Base-by-base conservation (phyloP, 306 rosid genomes). In the Ammopiptanthus mongolicus region DNA sequence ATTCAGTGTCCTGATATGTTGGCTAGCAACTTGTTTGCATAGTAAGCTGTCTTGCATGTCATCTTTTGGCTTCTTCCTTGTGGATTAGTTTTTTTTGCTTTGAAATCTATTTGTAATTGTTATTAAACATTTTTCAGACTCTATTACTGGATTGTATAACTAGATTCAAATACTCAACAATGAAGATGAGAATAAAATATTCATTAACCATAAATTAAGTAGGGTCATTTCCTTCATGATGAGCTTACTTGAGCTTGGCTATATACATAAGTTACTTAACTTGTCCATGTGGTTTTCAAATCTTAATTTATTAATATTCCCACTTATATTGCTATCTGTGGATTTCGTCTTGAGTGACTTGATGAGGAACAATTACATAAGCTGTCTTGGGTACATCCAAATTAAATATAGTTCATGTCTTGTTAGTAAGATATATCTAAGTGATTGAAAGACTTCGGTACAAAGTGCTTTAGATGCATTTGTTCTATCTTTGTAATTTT, bases 381-480 rank as follows among this genome's bases (percentile, higher is more conserved):
- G 60, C 22, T 58, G 9, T 11, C 11, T 19, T 64, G 33, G 11
- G 42, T 59, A 13, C 19, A 36, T 73, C 73, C 39, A 51, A 73
- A 69, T 15, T 18, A 51, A 61, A 37, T 21, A 3, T 70, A 48
- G 37, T 57, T 64, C 34, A 19, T 52, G 77, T 55, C 63, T 73
- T 71, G 63, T 21, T 56, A 48, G 50, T 48, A 70, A 64, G 69
- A 62, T 53, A 69, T n/a, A 4, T 22, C 44, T 12, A 68, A 53
- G 65, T 66, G 61, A 55, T 77, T 63, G 55, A 48, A 60, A 58
- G 37, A 63, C 62, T 73, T 77, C 25, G 37, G 64, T 22, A 22
- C 64, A 17, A 33, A 46, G 60, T 51, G 61, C 48, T 77, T 14
- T 17, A 34, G 80, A 51, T 60, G 57, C 17, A 36, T 14, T 39